Evolutionary conservation across 148 eudicot genomes (phyloP), one percentile per base, ranked within the genome.

Genomic region (Rhododendron williamsianum): DNA sequence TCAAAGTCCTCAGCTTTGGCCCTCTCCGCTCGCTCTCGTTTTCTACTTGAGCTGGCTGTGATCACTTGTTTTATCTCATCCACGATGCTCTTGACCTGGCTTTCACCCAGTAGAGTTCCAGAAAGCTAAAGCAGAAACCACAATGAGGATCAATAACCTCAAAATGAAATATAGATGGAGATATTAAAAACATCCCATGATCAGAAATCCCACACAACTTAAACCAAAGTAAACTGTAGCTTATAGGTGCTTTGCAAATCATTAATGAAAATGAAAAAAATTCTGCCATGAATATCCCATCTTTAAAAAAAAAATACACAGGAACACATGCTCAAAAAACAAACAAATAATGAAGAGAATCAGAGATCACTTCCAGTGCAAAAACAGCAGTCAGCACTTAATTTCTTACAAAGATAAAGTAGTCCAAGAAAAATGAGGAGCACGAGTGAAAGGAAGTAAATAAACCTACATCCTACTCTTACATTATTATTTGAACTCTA

Each of bases 1-100:
- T 97, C 99, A 84, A 97, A 97, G 84, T 97, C 99, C 91, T 97
- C 99, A 49, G 99, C 98, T 85, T 94, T 94, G 82, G 96, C 92
- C 87, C 99, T 95, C 87, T 97, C 98, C 2, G 93, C 92, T 87
- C 99, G 87, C 83, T 94, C 98, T 80, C 90, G 84, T 85, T 92
- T 95, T 88, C 99, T 93, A 88, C 93, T 93, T 87, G 98, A 93
- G 89, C 99, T 97, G 38, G 99, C 99, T 84, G 98, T 95, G 71
- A 97, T 92, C 46, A 94, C 98, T 88, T 92, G 98, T 84, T 97
- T 97, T 41, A 97, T 91, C 90, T 97, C 99, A 89, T 95, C 96
- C 84, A 95, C 96, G 48, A 97, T 94, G 91, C 94, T 87, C 86
- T 87, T 92, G 82, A 95, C 99, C 91, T 97, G 99, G 84, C 84